These are phyloP conservation scores for Pichia heedii DNA, from an alignment of 805 yeast species.

Conservation along the genomic window DNA sequence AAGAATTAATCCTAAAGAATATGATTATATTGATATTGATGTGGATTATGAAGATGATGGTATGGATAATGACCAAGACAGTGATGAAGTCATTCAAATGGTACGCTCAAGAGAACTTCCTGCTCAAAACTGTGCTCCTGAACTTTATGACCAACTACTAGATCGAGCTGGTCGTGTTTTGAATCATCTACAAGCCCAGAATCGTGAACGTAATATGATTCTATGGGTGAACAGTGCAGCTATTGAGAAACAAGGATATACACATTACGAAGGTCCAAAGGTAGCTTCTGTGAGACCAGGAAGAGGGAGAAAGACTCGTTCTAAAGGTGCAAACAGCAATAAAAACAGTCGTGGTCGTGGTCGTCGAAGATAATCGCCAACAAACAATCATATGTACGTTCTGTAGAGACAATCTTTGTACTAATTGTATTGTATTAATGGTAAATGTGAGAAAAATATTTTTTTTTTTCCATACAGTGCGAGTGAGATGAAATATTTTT, in stretches of 20 bases:
- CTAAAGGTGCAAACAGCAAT: neutral
- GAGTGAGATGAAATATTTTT: too few relatives aligned
- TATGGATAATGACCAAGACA: slow-evolving; percentile 13
- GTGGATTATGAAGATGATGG: neutral
- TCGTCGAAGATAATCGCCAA: too few relatives aligned
- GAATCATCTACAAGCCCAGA: neutral
- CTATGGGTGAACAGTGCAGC: slow-evolving; percentile 56
- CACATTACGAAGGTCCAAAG: slow-evolving; percentile 46
- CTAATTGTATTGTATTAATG: too few relatives aligned
- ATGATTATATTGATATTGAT: neutral
- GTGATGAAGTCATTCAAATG: slow-evolving; percentile 13
- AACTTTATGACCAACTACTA: neutral
- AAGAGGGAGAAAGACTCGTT: slow-evolving; percentile 5
- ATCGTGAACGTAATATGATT: slow-evolving; percentile 12
- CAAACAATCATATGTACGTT: too few relatives aligned
- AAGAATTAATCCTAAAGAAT: neutral
- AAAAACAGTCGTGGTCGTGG: neutral
- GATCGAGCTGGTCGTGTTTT: slow-evolving; percentile 2
- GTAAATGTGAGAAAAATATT: too few relatives aligned
- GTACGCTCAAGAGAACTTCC: neutral
- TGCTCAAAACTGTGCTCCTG: neutral
- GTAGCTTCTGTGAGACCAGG: slow-evolving; percentile 10
- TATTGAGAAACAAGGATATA: slow-evolving; percentile 38
- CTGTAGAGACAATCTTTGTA: too few relatives aligned
- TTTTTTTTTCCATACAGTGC: too few relatives aligned